A percentile compares a stretch with the other conserved stretches of the same genome.
Evolutionary conservation across 441 rosid species (phyloP).

Genomic region (Adansonia gregorii): DNA sequence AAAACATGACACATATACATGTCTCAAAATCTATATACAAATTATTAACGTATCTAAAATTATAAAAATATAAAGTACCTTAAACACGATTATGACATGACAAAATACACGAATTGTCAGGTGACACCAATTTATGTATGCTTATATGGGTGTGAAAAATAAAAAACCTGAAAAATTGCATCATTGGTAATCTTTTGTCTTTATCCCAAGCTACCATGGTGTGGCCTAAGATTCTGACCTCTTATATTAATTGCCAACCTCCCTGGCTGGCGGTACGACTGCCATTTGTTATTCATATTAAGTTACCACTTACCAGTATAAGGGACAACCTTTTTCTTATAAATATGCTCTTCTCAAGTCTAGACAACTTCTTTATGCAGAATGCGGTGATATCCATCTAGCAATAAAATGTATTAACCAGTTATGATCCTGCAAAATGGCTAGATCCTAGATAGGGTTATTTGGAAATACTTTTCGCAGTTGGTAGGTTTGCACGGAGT

Average conservation of each 20-base stretch:
- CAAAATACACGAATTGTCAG: too few species aligned
- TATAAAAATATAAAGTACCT: too few species aligned
- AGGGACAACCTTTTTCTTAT: background rate
- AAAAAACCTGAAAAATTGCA: conserved; percentile 1
- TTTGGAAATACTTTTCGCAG: conserved; percentile 18
- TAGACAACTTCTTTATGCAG: background rate
- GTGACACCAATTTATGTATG: background rate
- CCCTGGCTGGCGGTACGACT: background rate
- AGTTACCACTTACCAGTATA: conserved; percentile 11
- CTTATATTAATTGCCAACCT: background rate
- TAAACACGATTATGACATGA: too few species aligned
- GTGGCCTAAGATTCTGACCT: background rate
- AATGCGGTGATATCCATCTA: conserved; percentile 11
- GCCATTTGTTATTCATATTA: background rate
- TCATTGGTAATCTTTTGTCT: background rate
- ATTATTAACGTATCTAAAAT: too few species aligned
- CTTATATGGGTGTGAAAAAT: conserved; percentile 12
- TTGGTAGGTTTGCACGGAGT: background rate
- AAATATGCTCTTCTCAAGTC: conserved; percentile 6
- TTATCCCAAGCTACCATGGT: background rate
- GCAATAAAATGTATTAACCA: background rate
- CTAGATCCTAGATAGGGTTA: conserved; percentile 15
- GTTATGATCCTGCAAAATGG: conserved; percentile 23
- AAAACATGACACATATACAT: too few species aligned
- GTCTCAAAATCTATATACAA: too few species aligned